Percentiles rank a stretch among this genome's conserved stretches.
phyloP scores from a whole-genome alignment of 805 yeast genomes.

The Starmerella lactis-condensi region DNA sequence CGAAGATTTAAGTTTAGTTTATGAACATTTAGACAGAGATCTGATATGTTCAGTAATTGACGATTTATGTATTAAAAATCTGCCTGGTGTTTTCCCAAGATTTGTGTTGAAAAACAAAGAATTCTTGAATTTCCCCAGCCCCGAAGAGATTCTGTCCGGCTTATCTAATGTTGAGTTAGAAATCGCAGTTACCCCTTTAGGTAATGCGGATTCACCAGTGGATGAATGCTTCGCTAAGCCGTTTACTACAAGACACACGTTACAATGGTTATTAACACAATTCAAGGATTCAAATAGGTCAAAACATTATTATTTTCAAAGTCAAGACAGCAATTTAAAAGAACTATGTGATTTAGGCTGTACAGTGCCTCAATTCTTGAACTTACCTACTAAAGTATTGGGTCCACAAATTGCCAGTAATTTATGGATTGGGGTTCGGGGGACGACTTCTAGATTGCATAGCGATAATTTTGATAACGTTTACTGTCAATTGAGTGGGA shows the following conservation, averaged over 20 bases:
- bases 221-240: constrained; percentile 21
- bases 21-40: neutral
- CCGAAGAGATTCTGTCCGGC: constrained; percentile 3
- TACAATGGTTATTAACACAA: constrained; percentile 15
- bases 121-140: neutral
- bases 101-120: constrained; percentile 1
- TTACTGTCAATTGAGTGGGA: constrained; percentile 22
- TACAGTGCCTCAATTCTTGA: constrained; percentile 10
- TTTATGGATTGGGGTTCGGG: constrained; percentile 23
- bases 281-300: constrained; percentile 6
- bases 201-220: constrained; percentile 26
- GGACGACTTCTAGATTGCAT: constrained; percentile 22
- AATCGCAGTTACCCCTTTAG: constrained; percentile 22
- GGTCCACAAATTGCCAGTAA: constrained; percentile 24
- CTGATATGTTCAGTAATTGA: constrained; percentile 4
- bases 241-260: constrained; percentile 13
- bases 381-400: constrained; percentile 15
- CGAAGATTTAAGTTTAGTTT: constrained; percentile 1
- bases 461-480: constrained; percentile 25
- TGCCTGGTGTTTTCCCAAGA: constrained; percentile 8
- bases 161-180: constrained; percentile 4
- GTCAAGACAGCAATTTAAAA: constrained; percentile 23
- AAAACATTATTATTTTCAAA: constrained; percentile 22
- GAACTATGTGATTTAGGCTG: constrained; percentile 4
- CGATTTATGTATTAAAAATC: constrained; percentile 6